Conservation (phyloP, 2,329 filamentous ascomycete species). For the Penicillium sclerotiorum region DNA sequence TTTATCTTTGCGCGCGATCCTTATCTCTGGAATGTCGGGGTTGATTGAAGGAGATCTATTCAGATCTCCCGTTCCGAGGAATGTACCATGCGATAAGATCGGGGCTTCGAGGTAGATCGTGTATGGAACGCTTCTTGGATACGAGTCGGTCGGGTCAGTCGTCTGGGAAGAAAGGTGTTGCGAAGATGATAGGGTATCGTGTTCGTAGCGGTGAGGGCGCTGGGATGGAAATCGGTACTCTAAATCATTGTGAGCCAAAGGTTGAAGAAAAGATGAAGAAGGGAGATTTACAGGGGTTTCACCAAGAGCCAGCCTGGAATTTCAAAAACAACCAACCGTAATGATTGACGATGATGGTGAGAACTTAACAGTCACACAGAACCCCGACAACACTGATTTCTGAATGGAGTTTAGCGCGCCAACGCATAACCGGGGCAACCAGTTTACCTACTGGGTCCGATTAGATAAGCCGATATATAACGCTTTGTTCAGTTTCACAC, state of each 20-base stretch:
- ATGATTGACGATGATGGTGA: constrained; percentile 11
- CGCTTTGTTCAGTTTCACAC: too few species aligned
- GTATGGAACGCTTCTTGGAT: constrained; percentile 2
- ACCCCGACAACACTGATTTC: constrained; percentile 40
- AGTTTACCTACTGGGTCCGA: too few species aligned
- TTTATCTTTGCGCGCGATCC: constrained; percentile 14
- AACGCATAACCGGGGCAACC: constrained; percentile 46
- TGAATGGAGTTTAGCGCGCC: constrained; percentile 42
- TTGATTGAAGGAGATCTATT: constrained; percentile 46
- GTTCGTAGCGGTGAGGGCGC: constrained; percentile 3
- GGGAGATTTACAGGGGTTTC: not conserved
- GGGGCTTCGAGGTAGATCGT: constrained; percentile 15
- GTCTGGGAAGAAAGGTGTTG: not conserved
- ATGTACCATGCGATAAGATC: constrained; percentile 45
- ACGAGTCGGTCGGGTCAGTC: not conserved
- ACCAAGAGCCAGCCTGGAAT: constrained; percentile 5
- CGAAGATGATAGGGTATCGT: not conserved
- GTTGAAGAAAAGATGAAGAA: not conserved
- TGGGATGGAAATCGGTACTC: not conserved
- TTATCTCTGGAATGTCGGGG: constrained; percentile 42
- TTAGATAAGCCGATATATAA: too few species aligned
- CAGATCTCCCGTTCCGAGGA: constrained; percentile 46
- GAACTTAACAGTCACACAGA: constrained; percentile 21
- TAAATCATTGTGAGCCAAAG: not conserved
- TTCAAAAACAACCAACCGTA: constrained; percentile 11